Base-by-base conservation (phyloP, 441 rosid genomes). In the Omphalea diandra region DNA sequence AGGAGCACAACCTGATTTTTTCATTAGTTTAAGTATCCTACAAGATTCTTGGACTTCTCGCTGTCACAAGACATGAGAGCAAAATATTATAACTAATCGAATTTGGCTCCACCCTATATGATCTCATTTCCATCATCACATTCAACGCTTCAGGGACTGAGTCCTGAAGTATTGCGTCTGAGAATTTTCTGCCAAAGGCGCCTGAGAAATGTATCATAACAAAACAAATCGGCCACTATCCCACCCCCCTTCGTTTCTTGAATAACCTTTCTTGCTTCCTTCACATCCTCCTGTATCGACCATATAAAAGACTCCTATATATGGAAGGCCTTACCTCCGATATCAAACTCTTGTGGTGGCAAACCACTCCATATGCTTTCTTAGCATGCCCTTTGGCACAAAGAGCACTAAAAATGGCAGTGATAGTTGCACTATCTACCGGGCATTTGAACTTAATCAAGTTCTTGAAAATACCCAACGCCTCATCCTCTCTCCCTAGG, bases 61-160 rank as follows among this genome's bases (percentile, higher is more conserved):
- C 80, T 80, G 86, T 89, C 31, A 86, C 90, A 63, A 90, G 82
- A 72, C 89, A 86, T 50, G 94, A 86, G 40, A 93, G 91, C 90
- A 89, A 68, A 68, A 85, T 77, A 56, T 93, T 93, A 76, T 87
- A 89, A 75, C 90, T 93, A 49, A 85, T 67, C 3, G 87, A 81
- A 22, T 82, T 88, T 38, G 98, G 93, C 43, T 78, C 71, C 59
- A 89, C 75, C 46, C 67, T 79, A 55, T 82, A 71, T 38, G 90
- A 83, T 66, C 88, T 86, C 96, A 88, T 93, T 71, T 93, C 96
- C 82, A 87, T 83, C 96, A 90, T 85, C 77, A 93, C 81, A 76
- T 93, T 90, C 81, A 90, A 65, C 75, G 97, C 84, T 74, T 90
- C 96, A 29, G 94, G 93, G 68, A 89, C 88, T n/a, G 54, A 89